Evolutionary conservation across 371 early-diverging fungal species (phyloP), one percentile per base, ranked within the genome.

Genomic region (Phascolomyces articulosus): DNA sequence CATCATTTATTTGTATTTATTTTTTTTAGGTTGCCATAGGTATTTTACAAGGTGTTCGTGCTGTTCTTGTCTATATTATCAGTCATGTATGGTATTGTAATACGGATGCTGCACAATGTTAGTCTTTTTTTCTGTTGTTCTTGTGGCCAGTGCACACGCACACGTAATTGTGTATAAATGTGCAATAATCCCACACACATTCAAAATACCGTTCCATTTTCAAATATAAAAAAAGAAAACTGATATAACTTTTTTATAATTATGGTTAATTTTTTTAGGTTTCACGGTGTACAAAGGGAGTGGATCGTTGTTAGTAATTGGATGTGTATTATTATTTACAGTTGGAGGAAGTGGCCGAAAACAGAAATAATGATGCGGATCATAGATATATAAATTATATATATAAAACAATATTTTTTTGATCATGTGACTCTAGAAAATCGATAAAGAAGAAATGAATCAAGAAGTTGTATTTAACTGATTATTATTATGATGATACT

Each of bases 21-120:
- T 4, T 13, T n/a, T 3, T 4, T 44, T 71, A 81, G 73, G 83
- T 88, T 16, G 87, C 88, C 0, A 84, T 84, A 16, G 89, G 91
- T 20, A 84, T 89, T 48, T 63, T 90, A 55, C 87, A 90, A 73
- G 88, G 87, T 0, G 59, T 90, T 20, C 74, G 90, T 18, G 90
- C 91, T 1, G 89, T 91, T 6, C 56, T 87, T 21, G 90, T 90
- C 4, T 90, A 91, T 79, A 82, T 76, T 7, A 68, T 91, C 55
- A 87, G 88, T 68, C 85, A 89, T 68, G 62, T 77, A 7, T 76
- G 88, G 69, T 93, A 83, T 72, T 90, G 91, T 78, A 62, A 67
- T 15, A 64, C 65, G 23, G 90, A 91, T 58, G 60, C 71, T 7
- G 81, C 82, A 7, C 93, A 93, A 74, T 93, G 93, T 79, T 68